Evolutionary conservation across 805 yeast species (phyloP).

Genomic region (Yarrowia sp.): DNA sequence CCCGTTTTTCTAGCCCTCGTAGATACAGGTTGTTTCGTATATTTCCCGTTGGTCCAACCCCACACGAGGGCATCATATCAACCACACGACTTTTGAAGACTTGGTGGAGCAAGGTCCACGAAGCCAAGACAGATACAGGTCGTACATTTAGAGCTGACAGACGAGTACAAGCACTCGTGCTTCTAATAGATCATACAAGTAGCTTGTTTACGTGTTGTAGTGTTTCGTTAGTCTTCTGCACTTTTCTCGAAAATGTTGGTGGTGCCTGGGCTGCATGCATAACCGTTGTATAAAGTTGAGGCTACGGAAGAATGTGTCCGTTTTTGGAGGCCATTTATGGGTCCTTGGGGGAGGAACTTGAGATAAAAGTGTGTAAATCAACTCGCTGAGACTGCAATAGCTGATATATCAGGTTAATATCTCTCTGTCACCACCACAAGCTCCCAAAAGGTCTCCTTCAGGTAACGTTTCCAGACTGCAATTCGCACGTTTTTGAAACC

Average conservation of each 20-base stretch:
- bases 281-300: slow-evolving; percentile 7
- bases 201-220: no score
- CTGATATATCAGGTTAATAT: no score
- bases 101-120: slow-evolving; percentile 40
- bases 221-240: no score
- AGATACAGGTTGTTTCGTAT: slow-evolving; percentile 37
- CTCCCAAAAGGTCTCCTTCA: no score
- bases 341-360: no score
- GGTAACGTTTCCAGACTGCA: not conserved
- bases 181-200: no score
- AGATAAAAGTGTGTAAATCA: no score
- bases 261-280: slow-evolving; percentile 18
- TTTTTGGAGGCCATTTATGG: not conserved
- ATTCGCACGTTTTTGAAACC: slow-evolving; percentile 18
- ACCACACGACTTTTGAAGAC: slow-evolving; percentile 42
- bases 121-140: slow-evolving; percentile 46
- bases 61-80: slow-evolving; percentile 31
- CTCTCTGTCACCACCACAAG: no score
- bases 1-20: slow-evolving; percentile 29
- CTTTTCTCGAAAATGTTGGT: no score
- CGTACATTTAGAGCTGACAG: slow-evolving; percentile 41
- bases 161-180: no score
- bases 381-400: no score
- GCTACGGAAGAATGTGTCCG: slow-evolving; percentile 10
- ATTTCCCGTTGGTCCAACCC: slow-evolving; percentile 29